Percentiles rank a stretch among this genome's conserved stretches.
phyloP scores from a whole-genome alignment of 257 asterid species.

The Buddleja alternifolia region DNA sequence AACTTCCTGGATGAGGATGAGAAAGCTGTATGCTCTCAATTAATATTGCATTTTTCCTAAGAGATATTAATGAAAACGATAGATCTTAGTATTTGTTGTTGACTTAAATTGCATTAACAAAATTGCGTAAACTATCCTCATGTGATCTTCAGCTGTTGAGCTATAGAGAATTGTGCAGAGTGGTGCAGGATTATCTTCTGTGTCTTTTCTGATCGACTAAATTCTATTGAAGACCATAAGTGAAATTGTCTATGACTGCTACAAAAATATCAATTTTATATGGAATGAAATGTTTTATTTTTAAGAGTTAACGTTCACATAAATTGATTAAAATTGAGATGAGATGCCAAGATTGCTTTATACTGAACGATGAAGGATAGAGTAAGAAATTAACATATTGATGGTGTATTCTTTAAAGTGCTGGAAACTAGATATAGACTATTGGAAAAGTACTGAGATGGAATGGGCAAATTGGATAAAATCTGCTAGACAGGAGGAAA shows the following conservation, averaged over 20 bases:
- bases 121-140: background rate
- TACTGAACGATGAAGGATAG: background rate
- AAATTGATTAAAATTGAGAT: background rate
- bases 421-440: too few relatives aligned
- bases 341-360: background rate
- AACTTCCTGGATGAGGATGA: conserved; percentile 93
- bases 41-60: conserved; percentile 22
- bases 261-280: background rate
- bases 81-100: conserved; percentile 4
- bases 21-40: conserved; percentile 65
- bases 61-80: background rate
- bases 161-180: too few relatives aligned
- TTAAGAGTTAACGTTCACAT: too few relatives aligned
- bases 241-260: background rate
- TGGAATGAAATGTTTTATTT: background rate
- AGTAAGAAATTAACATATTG: background rate
- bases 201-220: too few relatives aligned
- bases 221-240: background rate
- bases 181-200: background rate
- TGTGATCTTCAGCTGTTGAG: conserved; percentile 1
- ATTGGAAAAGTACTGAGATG: background rate
- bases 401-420: background rate
- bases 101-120: background rate
- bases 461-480: background rate
- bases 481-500: background rate